A percentile compares a stretch with the other conserved stretches of the same genome.
phyloP scores from a whole-genome alignment of 192 early-diverging fungal species.

The Lunasporangiospora selenospora region DNA sequence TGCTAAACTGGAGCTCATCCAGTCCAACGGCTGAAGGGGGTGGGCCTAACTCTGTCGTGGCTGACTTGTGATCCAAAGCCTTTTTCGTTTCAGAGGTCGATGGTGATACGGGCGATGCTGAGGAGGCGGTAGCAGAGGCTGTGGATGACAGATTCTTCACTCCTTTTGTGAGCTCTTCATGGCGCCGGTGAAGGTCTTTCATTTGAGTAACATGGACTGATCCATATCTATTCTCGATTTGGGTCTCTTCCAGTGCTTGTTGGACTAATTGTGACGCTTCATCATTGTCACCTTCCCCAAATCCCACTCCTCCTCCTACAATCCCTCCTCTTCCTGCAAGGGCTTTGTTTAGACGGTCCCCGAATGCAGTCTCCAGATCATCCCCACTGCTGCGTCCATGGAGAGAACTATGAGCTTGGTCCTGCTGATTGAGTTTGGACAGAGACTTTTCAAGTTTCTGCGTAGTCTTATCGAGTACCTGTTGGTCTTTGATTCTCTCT shows the following conservation, averaged over 20 bases:
- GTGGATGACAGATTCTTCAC: conserved; percentile 14
- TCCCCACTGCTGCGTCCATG: too few species aligned
- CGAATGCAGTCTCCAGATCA: too few species aligned
- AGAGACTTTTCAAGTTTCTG: conserved; percentile 33
- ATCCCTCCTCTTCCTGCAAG: background rate
- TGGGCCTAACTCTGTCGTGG: too few species aligned
- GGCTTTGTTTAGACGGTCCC: too few species aligned
- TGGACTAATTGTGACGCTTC: conserved; percentile 13
- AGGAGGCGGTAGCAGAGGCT: too few species aligned
- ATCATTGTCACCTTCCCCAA: conserved; percentile 3
- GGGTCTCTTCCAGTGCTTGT: conserved; percentile 9
- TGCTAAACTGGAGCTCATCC: conserved; percentile 43
- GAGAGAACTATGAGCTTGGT: background rate
- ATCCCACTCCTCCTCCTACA: background rate
- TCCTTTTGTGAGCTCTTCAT: conserved; percentile 35
- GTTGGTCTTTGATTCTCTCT: background rate
- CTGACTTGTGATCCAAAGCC: too few species aligned
- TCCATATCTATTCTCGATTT: conserved; percentile 24
- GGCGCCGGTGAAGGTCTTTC: conserved; percentile 21
- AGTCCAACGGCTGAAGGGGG: conserved; percentile 39
- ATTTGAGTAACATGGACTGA: conserved; percentile 10
- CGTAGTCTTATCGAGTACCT: conserved; percentile 12
- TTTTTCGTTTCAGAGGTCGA: too few species aligned
- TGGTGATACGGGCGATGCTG: too few species aligned
- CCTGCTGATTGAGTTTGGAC: conserved; percentile 6